phyloP scores from a whole-genome alignment of 2,329 filamentous ascomycete genomes.

The Monosporascus ibericus region DNA sequence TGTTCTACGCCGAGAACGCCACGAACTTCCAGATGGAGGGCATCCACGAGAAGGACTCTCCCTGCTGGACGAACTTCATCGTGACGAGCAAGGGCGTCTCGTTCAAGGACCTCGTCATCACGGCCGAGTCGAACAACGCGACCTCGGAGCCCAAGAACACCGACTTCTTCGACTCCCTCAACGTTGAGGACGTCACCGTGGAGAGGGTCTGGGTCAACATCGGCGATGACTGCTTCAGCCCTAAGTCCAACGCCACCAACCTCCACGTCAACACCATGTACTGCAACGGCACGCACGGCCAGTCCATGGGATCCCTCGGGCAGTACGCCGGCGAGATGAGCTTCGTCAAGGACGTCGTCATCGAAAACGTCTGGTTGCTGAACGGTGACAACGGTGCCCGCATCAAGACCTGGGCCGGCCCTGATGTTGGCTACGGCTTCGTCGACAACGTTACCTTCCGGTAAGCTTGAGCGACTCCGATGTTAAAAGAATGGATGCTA shows the following conservation, averaged over 20 bases:
- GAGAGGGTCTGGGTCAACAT: conserved; percentile 46
- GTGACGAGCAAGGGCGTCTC: conserved; percentile 49
- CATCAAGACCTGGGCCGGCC: conserved; percentile 56
- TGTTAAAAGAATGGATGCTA: not conserved
- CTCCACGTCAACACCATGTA: conserved; percentile 54
- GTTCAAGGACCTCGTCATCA: conserved; percentile 48
- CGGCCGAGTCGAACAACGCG: conserved; percentile 41
- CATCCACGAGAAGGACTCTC: conserved; percentile 54
- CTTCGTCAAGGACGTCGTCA: conserved; percentile 49
- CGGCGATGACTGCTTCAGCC: conserved; percentile 56
- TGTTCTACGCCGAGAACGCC: conserved; percentile 56
- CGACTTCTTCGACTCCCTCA: conserved; percentile 56
- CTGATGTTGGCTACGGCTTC: conserved; percentile 51
- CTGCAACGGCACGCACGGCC: conserved; percentile 53
- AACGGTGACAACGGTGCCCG: conserved; percentile 47
- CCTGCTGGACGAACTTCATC: conserved; percentile 59
- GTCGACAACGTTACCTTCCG: conserved; percentile 56
- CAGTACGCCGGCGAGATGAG: conserved; percentile 50
- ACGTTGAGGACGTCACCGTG: conserved; percentile 47
- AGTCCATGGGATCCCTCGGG: conserved; percentile 53
- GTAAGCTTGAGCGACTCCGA: not conserved
- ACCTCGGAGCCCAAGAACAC: conserved; percentile 50
- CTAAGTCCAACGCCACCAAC: conserved; percentile 53
- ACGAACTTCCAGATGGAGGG: conserved; percentile 52
- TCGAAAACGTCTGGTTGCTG: conserved; percentile 54